These are phyloP conservation scores for Tulasnella sp. DNA, from an alignment of 768 basidiomycete genomes.

Conservation along the genomic window DNA sequence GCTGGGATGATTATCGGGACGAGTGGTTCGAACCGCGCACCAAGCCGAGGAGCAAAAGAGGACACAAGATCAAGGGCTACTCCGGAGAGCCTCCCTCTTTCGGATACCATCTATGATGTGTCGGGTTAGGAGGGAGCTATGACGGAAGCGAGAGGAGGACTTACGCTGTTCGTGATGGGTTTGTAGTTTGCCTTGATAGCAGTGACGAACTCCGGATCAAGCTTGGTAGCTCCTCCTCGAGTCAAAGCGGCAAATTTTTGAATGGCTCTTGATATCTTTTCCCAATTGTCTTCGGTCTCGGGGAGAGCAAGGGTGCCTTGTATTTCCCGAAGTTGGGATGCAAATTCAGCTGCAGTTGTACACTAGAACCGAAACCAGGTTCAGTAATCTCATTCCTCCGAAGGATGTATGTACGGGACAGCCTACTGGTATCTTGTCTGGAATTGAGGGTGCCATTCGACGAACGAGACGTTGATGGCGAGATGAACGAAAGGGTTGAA, in stretches of 20 bases:
- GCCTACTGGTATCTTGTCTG: constrained; percentile 23
- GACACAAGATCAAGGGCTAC: constrained; percentile 56
- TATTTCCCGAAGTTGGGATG: constrained; percentile 23
- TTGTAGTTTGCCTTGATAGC: constrained; percentile 46
- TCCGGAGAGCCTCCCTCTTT: constrained; percentile 64
- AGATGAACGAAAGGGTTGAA: not conserved
- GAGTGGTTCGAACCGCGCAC: constrained; percentile 56
- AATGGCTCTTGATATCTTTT: constrained; percentile 50
- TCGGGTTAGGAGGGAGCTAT: not conserved
- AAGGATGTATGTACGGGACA: not conserved
- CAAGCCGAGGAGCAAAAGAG: constrained; percentile 48
- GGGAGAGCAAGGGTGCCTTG: constrained; percentile 22
- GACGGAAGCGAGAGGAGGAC: not conserved
- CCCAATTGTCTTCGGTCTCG: constrained; percentile 80
- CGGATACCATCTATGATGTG: constrained; percentile 44
- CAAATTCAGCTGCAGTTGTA: constrained; percentile 22
- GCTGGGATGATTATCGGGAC: constrained; percentile 60
- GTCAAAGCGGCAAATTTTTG: constrained; percentile 41
- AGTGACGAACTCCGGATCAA: constrained; percentile 39
- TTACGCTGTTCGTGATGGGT: constrained; percentile 48
- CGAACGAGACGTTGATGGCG: not conserved
- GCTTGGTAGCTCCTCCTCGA: constrained; percentile 46
- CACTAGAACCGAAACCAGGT: constrained; percentile 22
- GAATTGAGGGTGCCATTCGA: constrained; percentile 23
- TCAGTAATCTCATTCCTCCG: not conserved